Evolutionary conservation across 1,284 basidiomycete species (phyloP).

Genomic region (Ustilago bromivora): DNA sequence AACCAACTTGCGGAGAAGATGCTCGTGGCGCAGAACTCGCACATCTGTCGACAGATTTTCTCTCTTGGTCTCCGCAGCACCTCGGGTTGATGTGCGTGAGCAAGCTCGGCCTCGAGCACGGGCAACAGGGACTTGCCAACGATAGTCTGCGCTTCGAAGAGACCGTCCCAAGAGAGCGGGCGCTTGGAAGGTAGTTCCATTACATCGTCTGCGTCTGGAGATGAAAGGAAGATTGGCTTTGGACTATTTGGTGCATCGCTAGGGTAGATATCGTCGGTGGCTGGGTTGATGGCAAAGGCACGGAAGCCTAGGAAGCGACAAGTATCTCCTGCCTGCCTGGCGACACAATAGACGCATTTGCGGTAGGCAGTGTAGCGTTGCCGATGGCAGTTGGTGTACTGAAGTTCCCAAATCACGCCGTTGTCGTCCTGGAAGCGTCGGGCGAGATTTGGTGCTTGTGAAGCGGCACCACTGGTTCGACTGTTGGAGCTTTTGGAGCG

Average conservation of each 20-base stretch:
- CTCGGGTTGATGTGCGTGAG: constrained; percentile 29
- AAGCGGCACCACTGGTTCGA: neutral
- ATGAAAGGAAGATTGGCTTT: constrained; percentile 24
- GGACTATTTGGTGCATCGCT: neutral
- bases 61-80: constrained; percentile 39
- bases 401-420: constrained; percentile 28
- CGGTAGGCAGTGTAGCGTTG: constrained; percentile 24
- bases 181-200: constrained; percentile 28
- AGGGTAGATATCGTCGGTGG: constrained; percentile 10
- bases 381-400: constrained; percentile 7
- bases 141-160: constrained; percentile 17
- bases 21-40: constrained; percentile 89
- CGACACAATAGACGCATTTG: constrained; percentile 39
- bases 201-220: constrained; percentile 28
- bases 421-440: constrained; percentile 20
- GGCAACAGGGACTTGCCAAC: constrained; percentile 36
- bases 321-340: constrained; percentile 30
- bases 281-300: constrained; percentile 32
- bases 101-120: constrained; percentile 34
- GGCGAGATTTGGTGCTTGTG: neutral
- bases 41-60: constrained; percentile 50
- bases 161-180: constrained; percentile 10
- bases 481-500: neutral
- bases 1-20: constrained; percentile 90
- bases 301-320: constrained; percentile 47